Evolutionary conservation across 352 stramenopile species (phyloP).

Genomic region (Pythium folliculosum): DNA sequence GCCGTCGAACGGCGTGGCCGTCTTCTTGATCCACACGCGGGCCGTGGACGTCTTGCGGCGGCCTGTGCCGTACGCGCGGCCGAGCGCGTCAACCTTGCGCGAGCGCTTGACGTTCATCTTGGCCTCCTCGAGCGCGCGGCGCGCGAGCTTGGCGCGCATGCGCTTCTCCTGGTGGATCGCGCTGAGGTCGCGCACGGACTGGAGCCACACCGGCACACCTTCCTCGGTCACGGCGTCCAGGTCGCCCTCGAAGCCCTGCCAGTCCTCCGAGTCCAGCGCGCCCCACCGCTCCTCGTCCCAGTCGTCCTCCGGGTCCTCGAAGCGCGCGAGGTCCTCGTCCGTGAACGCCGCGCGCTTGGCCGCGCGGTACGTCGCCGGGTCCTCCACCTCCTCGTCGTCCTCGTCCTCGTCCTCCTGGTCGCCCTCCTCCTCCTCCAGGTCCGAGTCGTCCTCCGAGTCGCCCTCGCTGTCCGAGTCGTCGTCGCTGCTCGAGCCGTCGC

Average conservation of each 20-base stretch:
- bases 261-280: constrained; percentile 65
- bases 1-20: constrained; percentile 72
- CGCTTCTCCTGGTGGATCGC: constrained; percentile 65
- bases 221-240: constrained; percentile 76
- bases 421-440: constrained; percentile 30
- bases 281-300: constrained; percentile 76
- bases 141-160: constrained; percentile 65
- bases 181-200: constrained; percentile 76
- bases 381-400: constrained; percentile 32
- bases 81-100: constrained; percentile 72
- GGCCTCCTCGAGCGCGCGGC: constrained; percentile 64
- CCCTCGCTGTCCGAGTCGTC: constrained; percentile 37
- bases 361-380: constrained; percentile 21
- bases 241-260: constrained; percentile 80
- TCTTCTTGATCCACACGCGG: constrained; percentile 93
- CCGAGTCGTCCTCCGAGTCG: constrained; percentile 34
- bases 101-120: constrained; percentile 76
- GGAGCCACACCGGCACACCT: constrained; percentile 78
- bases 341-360: constrained; percentile 30
- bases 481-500: constrained; percentile 30
- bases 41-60: constrained; percentile 94
- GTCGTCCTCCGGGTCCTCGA: constrained; percentile 38
- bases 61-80: constrained; percentile 89
- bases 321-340: constrained; percentile 40
- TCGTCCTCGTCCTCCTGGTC: constrained; percentile 35